Evolutionary conservation across 805 yeast species (phyloP).

Genomic region (Metschnikowia proteae): DNA sequence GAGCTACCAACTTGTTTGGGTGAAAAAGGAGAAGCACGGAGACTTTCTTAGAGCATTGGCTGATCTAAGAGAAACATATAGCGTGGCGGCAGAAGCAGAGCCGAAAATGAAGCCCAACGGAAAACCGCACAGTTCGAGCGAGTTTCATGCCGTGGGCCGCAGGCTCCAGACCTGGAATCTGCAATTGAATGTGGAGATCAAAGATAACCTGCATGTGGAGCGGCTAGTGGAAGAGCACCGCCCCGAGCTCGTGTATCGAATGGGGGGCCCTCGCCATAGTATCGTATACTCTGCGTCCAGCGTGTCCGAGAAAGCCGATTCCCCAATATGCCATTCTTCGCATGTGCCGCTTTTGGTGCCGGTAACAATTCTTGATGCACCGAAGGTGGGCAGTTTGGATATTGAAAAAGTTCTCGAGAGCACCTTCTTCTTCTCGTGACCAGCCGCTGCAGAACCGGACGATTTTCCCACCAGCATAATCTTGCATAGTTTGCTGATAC

Average conservation of each 20-base stretch:
- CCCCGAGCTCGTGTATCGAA: conserved; percentile 23
- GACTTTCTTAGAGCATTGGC: conserved; percentile 12
- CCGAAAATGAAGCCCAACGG: not conserved
- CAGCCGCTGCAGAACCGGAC: not conserved
- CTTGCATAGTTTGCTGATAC: too few species aligned
- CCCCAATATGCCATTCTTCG: conserved; percentile 4
- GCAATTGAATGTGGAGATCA: conserved; percentile 11
- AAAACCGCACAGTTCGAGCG: too few species aligned
- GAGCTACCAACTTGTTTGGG: conserved; percentile 35
- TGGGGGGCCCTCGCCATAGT: conserved; percentile 2
- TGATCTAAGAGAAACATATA: conserved; percentile 7
- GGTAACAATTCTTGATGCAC: conserved; percentile 26
- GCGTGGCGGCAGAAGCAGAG: conserved; percentile 8
- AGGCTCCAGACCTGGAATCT: not conserved
- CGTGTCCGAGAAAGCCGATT: not conserved
- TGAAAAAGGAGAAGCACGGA: conserved; percentile 10
- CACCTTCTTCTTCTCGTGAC: conserved; percentile 35
- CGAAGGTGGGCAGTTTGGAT: conserved; percentile 32
- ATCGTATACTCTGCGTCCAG: conserved; percentile 5
- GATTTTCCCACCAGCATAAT: too few species aligned
- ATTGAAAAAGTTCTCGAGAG: conserved; percentile 30
- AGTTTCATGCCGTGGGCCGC: not conserved
- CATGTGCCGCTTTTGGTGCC: conserved; percentile 30
- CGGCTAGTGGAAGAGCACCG: conserved; percentile 18
- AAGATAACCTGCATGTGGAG: conserved; percentile 6